Percentiles rank a stretch among this genome's conserved stretches.
Evolutionary conservation across 2,329 filamentous ascomycete genomes (phyloP).

Genomic region (Cercospora zeae-maydis): DNA sequence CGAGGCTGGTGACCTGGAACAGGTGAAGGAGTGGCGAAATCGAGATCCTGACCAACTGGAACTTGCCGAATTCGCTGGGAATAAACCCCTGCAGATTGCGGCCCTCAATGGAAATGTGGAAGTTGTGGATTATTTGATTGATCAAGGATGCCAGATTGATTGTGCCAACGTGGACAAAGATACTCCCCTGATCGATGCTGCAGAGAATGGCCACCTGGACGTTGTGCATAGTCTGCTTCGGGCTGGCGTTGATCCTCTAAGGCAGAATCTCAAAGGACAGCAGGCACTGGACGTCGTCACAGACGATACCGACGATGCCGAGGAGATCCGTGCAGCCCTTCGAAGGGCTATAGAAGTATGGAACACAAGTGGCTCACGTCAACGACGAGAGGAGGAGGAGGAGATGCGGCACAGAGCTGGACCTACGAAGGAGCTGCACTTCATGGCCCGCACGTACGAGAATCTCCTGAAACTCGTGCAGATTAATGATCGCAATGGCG

Average conservation of each 20-base stretch:
- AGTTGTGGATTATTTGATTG: constrained; percentile 82
- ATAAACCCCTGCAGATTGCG: constrained; percentile 91
- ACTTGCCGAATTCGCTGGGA: constrained; percentile 88
- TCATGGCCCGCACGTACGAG: constrained; percentile 50
- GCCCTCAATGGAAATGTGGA: constrained; percentile 80
- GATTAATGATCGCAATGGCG: constrained; percentile 48
- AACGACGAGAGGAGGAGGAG: constrained; percentile 53
- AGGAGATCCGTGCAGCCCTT: constrained; percentile 58
- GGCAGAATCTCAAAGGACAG: constrained; percentile 86
- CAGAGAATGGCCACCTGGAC: constrained; percentile 88
- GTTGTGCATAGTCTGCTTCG: constrained; percentile 81
- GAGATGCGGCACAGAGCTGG: constrained; percentile 39
- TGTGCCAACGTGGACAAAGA: constrained; percentile 73
- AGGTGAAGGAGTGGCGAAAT: constrained; percentile 67
- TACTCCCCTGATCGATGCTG: constrained; percentile 90
- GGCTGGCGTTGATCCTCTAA: constrained; percentile 85
- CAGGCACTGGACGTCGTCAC: constrained; percentile 79
- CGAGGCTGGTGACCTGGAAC: constrained; percentile 76
- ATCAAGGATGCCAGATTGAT: constrained; percentile 79
- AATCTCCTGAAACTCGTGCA: constrained; percentile 48
- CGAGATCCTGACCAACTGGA: constrained; percentile 87
- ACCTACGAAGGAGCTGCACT: constrained; percentile 43
- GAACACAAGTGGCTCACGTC: constrained; percentile 41
- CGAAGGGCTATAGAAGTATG: constrained; percentile 46
- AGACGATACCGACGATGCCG: constrained; percentile 76